Evolutionary conservation across 345 rosid genomes (phyloP).

Genomic region (Bretschneidera sinensis): DNA sequence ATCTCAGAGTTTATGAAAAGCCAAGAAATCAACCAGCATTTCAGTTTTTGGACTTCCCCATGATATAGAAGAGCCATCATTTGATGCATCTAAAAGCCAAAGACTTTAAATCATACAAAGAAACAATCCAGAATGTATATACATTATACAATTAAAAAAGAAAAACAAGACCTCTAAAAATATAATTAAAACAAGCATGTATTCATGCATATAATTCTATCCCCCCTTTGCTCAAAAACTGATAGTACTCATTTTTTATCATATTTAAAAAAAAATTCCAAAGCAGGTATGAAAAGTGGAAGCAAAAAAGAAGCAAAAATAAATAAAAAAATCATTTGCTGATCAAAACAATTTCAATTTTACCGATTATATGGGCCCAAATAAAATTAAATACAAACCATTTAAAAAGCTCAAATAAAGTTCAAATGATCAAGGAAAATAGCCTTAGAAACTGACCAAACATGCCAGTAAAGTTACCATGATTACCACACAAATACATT

Average conservation of each 20-base stretch:
- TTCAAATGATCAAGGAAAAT: background rate
- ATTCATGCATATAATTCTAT: too few relatives aligned
- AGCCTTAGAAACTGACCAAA: background rate
- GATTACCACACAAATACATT: conserved; percentile 51
- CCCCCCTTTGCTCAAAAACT: too few relatives aligned
- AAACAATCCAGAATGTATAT: conserved; percentile 1
- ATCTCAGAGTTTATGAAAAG: conserved; percentile 62
- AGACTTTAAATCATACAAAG: conserved; percentile 14
- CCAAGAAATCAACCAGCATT: conserved; percentile 75
- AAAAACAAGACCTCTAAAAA: too few relatives aligned
- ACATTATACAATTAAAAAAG: too few relatives aligned
- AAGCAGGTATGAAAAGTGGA: background rate
- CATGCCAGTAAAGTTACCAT: conserved; percentile 48
- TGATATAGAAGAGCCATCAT: conserved; percentile 31
- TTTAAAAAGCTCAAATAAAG: background rate
- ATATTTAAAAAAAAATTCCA: background rate
- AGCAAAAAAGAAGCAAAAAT: background rate
- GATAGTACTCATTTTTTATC: background rate
- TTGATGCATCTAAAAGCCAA: conserved; percentile 30
- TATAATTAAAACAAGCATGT: too few relatives aligned
- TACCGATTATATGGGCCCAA: background rate
- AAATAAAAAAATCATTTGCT: background rate
- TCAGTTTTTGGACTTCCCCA: conserved; percentile 75
- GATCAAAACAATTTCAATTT: background rate
- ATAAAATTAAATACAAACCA: background rate